Evolutionary conservation across 805 yeast species (phyloP).

Genomic region (Metschnikowia matae): DNA sequence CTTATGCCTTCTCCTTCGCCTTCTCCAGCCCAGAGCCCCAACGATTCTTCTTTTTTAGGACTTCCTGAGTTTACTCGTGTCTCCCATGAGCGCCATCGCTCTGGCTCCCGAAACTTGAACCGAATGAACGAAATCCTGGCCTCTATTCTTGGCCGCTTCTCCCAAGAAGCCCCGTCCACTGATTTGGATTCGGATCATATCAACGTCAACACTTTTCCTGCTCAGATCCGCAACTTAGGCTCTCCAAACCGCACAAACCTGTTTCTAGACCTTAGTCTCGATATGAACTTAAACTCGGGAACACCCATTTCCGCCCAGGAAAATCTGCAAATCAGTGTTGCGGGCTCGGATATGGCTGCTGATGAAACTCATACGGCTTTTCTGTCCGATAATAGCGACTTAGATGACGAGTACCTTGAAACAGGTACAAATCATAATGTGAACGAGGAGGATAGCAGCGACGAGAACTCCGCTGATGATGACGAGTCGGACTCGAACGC

Average conservation of each 20-base stretch:
- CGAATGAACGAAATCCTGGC: conserved; percentile 11
- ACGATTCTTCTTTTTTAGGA: background rate
- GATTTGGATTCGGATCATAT: background rate
- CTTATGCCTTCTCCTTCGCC: background rate
- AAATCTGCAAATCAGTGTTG: background rate
- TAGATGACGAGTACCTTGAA: background rate
- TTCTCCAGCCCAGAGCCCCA: background rate
- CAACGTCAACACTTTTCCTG: background rate
- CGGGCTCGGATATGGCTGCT: background rate
- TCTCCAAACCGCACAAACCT: background rate
- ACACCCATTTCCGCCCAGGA: background rate
- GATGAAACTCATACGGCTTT: background rate
- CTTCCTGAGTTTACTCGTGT: background rate
- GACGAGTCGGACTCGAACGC: conserved; percentile 7
- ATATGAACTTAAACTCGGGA: conserved; percentile 6
- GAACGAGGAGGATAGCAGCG: conserved; percentile 3
- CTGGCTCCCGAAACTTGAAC: background rate
- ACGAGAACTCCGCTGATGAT: conserved; percentile 4
- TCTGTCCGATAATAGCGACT: background rate
- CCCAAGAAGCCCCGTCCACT: background rate
- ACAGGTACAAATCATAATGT: background rate
- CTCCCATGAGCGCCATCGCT: conserved; percentile 3
- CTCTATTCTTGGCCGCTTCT: conserved; percentile 1
- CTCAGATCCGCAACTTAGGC: conserved; percentile 8
- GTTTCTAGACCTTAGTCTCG: conserved; percentile 6